Evolutionary conservation across 257 asterid genomes (phyloP).

Genomic region (Solanum ossicruentum): DNA sequence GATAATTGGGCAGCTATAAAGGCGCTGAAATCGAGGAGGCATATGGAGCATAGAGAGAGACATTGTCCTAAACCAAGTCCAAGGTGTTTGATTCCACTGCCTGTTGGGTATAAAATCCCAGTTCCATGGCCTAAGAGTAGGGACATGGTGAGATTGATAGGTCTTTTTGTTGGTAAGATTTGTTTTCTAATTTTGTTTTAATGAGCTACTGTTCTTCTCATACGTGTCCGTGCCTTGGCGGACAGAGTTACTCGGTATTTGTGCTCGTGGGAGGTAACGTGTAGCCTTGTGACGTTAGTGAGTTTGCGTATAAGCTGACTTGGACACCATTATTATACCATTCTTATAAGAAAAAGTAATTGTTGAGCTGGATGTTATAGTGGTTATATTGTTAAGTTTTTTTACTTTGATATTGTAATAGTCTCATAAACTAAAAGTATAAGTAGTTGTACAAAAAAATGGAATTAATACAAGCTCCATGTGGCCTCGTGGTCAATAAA

Average conservation of each 20-base stretch:
- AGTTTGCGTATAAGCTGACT: neutral
- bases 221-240: too few relatives aligned
- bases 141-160: conserved; percentile 88
- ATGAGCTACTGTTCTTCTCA: too few relatives aligned
- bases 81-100: conserved; percentile 77
- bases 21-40: conserved; percentile 46
- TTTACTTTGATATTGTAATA: neutral
- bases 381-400: neutral
- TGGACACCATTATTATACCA: neutral
- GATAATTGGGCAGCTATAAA: conserved; percentile 65
- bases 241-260: neutral
- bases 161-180: conserved; percentile 50
- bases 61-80: conserved; percentile 69
- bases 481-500: too few relatives aligned
- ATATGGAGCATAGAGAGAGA: conserved; percentile 90
- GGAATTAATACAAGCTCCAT: neutral
- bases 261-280: neutral
- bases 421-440: neutral
- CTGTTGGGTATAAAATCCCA: conserved; percentile 57
- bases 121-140: conserved; percentile 97
- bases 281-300: neutral
- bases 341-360: neutral
- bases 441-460: neutral
- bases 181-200: neutral
- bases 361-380: neutral